These are phyloP conservation scores for Talaromyces sp. DNA, from an alignment of 2,329 filamentous ascomycete species.

Conservation along the genomic window DNA sequence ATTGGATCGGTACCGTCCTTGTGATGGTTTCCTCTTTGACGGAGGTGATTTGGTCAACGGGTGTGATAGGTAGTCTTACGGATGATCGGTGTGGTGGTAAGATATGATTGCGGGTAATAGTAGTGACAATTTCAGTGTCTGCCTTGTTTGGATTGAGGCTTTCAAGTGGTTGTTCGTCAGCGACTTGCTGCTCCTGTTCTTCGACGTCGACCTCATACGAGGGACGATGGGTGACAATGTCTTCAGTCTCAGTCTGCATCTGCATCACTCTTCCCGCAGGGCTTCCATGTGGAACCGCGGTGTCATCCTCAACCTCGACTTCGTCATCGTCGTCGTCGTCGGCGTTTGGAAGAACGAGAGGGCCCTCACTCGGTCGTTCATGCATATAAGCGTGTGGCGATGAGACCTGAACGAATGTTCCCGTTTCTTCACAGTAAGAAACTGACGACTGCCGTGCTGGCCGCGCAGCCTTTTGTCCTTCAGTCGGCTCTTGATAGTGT, in stretches of 20 bases:
- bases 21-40: constrained; percentile 21
- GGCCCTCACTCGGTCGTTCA: constrained; percentile 21
- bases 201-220: background rate
- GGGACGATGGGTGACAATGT: background rate
- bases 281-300: background rate
- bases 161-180: background rate
- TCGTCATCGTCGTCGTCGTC: background rate
- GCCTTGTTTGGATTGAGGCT: background rate
- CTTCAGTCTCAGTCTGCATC: background rate
- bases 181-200: background rate
- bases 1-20: constrained; percentile 29
- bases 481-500: constrained; percentile 8
- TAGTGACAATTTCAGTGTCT: background rate
- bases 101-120: background rate
- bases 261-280: background rate
- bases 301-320: background rate
- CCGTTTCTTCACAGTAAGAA: constrained; percentile 40
- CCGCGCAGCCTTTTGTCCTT: constrained; percentile 16
- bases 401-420: constrained; percentile 40
- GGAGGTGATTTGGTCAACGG: constrained; percentile 15
- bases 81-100: background rate
- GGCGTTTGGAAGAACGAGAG: constrained; percentile 15
- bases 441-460: constrained; percentile 33
- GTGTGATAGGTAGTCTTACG: constrained; percentile 9
- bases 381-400: constrained; percentile 27